Evolutionary conservation across 2,329 filamentous ascomycete genomes (phyloP).

Genomic region (Aspergillus uvarum): DNA sequence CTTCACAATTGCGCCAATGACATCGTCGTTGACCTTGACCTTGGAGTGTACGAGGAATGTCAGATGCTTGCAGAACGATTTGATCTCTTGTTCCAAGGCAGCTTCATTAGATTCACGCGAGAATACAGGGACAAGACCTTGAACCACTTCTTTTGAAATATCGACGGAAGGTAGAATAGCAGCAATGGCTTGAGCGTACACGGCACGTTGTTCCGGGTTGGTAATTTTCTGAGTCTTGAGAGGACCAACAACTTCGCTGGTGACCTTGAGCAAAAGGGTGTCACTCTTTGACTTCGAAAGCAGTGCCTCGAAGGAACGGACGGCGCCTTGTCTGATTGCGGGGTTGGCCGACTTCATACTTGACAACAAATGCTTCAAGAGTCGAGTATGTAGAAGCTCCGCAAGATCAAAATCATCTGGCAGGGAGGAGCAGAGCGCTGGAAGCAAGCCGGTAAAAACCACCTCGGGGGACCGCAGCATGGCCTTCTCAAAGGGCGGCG

Average conservation of each 20-base stretch:
- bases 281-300: constrained; percentile 62
- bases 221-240: constrained; percentile 82
- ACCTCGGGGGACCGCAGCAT: constrained; percentile 88
- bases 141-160: constrained; percentile 65
- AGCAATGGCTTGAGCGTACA: constrained; percentile 78
- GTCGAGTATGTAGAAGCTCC: constrained; percentile 64
- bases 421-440: constrained; percentile 69
- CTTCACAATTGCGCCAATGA: constrained; percentile 72
- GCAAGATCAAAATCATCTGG: constrained; percentile 74
- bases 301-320: constrained; percentile 71
- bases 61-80: constrained; percentile 66
- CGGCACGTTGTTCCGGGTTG: constrained; percentile 77
- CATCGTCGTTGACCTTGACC: constrained; percentile 62
- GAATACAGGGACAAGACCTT: constrained; percentile 66
- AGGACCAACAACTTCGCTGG: constrained; percentile 74
- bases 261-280: constrained; percentile 62
- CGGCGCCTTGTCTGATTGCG: constrained; percentile 70
- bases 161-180: constrained; percentile 60
- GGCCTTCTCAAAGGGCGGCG: constrained; percentile 83
- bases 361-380: constrained; percentile 84
- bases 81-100: constrained; percentile 73
- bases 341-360: constrained; percentile 89
- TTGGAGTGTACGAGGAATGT: constrained; percentile 62
- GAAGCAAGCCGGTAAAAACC: constrained; percentile 74
- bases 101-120: constrained; percentile 86